These are phyloP conservation scores for Ogataea thermomethanolica DNA, from an alignment of 805 yeast genomes.

Conservation along the genomic window DNA sequence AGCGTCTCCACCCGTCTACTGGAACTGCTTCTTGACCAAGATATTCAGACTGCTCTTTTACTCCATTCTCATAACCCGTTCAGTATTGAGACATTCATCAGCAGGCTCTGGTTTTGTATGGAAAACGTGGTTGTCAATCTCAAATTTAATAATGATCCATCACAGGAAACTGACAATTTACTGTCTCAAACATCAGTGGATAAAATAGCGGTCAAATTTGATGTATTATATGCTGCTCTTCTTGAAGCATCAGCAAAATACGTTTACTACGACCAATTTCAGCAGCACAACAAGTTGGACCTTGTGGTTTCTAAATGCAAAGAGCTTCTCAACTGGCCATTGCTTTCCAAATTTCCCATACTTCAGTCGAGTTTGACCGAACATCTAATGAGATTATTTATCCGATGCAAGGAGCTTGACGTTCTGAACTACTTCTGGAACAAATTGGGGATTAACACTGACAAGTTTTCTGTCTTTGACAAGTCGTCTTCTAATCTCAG, in stretches of 20 bases:
- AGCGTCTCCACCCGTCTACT: conserved; percentile 27
- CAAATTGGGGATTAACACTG: conserved; percentile 19
- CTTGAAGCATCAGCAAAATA: conserved; percentile 21
- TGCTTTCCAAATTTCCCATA: conserved; percentile 22
- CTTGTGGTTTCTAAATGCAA: conserved; percentile 20
- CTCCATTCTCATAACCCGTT: conserved; percentile 21
- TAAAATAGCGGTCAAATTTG: conserved; percentile 21
- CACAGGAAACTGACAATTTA: conserved; percentile 8
- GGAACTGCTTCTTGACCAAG: conserved; percentile 26
- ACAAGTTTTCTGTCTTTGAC: conserved; percentile 8
- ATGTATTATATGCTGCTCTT: conserved; percentile 27
- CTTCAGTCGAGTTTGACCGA: conserved; percentile 28
- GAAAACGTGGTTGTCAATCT: conserved; percentile 30
- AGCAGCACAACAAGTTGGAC: conserved; percentile 18
- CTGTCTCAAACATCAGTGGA: conserved; percentile 20
- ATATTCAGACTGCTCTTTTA: conserved; percentile 18
- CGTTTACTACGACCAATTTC: conserved; percentile 18
- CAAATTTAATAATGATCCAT: conserved; percentile 13
- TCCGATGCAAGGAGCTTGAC: conserved; percentile 15
- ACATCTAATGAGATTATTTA: conserved; percentile 24
- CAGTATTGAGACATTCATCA: conserved; percentile 24
- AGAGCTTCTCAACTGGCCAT: conserved; percentile 30
- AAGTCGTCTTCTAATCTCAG: conserved; percentile 10
- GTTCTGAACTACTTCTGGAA: conserved; percentile 22
- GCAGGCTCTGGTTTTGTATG: conserved; percentile 33